Evolutionary conservation across 73 alveolate genomes (phyloP).

Genomic region (Paramecium caudatum): DNA sequence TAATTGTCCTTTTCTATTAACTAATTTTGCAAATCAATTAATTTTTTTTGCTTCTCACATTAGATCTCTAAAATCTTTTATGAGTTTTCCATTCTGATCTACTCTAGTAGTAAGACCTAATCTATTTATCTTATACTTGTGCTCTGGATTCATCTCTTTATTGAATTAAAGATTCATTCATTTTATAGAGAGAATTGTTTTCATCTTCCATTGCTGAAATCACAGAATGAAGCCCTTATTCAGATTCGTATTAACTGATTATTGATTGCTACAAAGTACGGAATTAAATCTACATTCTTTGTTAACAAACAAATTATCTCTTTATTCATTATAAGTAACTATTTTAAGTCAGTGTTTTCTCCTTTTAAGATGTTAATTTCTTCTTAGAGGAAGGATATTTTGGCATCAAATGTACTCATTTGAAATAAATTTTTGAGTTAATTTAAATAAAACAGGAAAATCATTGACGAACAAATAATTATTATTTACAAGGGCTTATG

Average conservation of each 20-base stretch:
- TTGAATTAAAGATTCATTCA: neutral
- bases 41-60: slow-evolving; percentile 1
- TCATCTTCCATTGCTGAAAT: neutral
- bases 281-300: neutral
- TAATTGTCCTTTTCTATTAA: slow-evolving; percentile 12
- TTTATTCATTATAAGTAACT: slow-evolving; percentile 4
- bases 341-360: slow-evolving; percentile 48
- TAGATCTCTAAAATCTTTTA: neutral
- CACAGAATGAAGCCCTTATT: neutral
- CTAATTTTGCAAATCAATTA: slow-evolving; percentile 10
- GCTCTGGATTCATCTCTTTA: slow-evolving; percentile 23
- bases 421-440: too few relatives aligned
- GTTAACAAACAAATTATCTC: slow-evolving; percentile 27
- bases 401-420: slow-evolving; percentile 34
- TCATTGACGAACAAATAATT: slow-evolving; percentile 32
- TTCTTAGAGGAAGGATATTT: neutral
- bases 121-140: neutral
- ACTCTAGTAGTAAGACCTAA: neutral
- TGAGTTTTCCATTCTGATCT: slow-evolving; percentile 5
- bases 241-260: neutral
- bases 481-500: neutral
- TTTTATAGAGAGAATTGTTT: neutral
- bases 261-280: neutral
- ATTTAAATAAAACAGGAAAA: too few relatives aligned
- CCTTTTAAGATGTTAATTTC: slow-evolving; percentile 16